Evolutionary conservation across 2,329 filamentous ascomycete genomes (phyloP).

Genomic region (Lecanosticta acicola): DNA sequence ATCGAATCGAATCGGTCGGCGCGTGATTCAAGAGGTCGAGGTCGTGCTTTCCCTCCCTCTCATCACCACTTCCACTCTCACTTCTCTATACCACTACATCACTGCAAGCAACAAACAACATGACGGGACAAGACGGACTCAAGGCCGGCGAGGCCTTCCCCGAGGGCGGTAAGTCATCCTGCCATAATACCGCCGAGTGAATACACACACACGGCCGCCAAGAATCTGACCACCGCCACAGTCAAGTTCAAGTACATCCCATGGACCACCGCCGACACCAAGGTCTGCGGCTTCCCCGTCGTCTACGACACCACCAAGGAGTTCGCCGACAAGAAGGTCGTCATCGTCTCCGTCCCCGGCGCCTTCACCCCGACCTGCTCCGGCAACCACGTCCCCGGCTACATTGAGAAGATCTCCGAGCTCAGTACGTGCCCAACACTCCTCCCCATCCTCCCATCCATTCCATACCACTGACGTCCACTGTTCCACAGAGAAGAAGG

Average conservation of each 20-base stretch:
- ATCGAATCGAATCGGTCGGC: too few relatives aligned
- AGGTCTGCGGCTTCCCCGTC: slow-evolving; percentile 19
- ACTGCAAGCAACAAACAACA: not conserved
- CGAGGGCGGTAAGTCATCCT: slow-evolving; percentile 14
- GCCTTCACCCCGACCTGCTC: slow-evolving; percentile 22
- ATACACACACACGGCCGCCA: too few relatives aligned
- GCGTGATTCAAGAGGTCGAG: too few relatives aligned
- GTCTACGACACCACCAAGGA: slow-evolving; percentile 18
- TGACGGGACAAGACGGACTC: slow-evolving; percentile 15
- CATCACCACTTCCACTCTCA: not conserved
- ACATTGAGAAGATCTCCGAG: slow-evolving; percentile 17
- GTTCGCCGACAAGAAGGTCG: slow-evolving; percentile 19
- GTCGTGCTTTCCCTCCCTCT: too few relatives aligned
- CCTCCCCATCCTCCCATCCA: not conserved
- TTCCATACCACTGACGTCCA: not conserved
- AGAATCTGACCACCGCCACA: slow-evolving; percentile 5
- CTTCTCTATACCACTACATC: not conserved
- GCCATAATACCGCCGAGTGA: not conserved
- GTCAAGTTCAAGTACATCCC: slow-evolving; percentile 24
- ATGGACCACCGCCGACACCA: slow-evolving; percentile 18
- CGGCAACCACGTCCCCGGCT: slow-evolving; percentile 18
- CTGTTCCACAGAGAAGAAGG: slow-evolving; percentile 11
- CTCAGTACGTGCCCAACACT: slow-evolving; percentile 13
- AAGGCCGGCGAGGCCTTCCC: slow-evolving; percentile 19
- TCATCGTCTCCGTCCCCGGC: slow-evolving; percentile 18